Conservation (phyloP, 2,329 filamentous ascomycete species). For the Neobulgaria alba region DNA sequence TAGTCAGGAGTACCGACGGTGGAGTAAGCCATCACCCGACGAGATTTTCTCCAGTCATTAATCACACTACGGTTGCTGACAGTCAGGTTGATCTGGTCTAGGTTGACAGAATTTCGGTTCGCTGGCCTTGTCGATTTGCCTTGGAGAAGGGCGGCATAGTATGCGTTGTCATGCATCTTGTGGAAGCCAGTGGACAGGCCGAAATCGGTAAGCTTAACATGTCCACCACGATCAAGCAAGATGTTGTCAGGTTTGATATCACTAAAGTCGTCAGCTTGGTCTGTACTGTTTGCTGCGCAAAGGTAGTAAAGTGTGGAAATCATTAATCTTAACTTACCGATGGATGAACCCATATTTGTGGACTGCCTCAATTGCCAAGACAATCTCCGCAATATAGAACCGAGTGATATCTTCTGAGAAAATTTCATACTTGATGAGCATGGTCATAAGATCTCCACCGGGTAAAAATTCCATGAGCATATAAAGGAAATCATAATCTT, state of each 20-base stretch:
- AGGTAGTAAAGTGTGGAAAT: not conserved
- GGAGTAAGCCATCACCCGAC: constrained; percentile 92
- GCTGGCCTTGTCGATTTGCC: constrained; percentile 61
- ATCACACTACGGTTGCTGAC: constrained; percentile 97
- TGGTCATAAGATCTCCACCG: constrained; percentile 97
- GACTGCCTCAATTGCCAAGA: constrained; percentile 95
- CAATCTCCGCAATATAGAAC: constrained; percentile 98
- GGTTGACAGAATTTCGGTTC: constrained; percentile 87
- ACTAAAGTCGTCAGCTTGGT: constrained; percentile 38
- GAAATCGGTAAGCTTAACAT: constrained; percentile 98
- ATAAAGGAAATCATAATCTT: constrained; percentile 92
- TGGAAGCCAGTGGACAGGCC: constrained; percentile 97
- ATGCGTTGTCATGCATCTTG: constrained; percentile 94
- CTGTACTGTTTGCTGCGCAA: not conserved
- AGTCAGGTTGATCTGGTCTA: constrained; percentile 96
- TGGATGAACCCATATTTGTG: constrained; percentile 98
- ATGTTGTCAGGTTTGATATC: constrained; percentile 99
- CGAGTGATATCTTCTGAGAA: constrained; percentile 98
- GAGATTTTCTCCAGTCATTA: constrained; percentile 96
- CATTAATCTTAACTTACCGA: constrained; percentile 53
- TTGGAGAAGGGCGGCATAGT: constrained; percentile 93
- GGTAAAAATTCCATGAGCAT: constrained; percentile 99
- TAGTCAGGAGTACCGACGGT: constrained; percentile 98
- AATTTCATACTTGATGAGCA: constrained; percentile 99
- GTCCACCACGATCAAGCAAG: constrained; percentile 84